A percentile compares a stretch with the other conserved stretches of the same genome.
Conservation (phyloP, 805 yeast species). For the Suhomyces canberraensis region DNA sequence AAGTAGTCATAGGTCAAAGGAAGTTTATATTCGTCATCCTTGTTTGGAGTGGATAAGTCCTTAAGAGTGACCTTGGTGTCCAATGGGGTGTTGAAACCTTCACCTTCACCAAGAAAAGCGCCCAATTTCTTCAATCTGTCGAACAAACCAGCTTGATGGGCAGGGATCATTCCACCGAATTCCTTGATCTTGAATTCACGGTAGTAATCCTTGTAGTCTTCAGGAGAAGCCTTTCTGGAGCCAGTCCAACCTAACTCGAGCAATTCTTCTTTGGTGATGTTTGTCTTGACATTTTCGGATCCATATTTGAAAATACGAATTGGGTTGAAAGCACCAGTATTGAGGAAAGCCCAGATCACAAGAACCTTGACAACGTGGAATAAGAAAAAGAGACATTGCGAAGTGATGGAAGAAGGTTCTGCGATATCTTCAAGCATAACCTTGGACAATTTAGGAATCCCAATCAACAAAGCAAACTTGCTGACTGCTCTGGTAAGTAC, state of each 20-base stretch:
- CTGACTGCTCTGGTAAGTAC: slow-evolving; percentile 17
- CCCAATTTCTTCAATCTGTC: slow-evolving; percentile 58
- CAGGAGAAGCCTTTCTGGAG: slow-evolving; percentile 65
- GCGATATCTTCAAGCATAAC: slow-evolving; percentile 48
- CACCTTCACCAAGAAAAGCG: slow-evolving; percentile 64
- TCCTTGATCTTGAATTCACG: slow-evolving; percentile 60
- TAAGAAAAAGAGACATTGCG: slow-evolving; percentile 65
- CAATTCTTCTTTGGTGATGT: slow-evolving; percentile 53
- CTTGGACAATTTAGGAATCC: slow-evolving; percentile 41
- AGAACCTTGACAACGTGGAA: slow-evolving; percentile 66
- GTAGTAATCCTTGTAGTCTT: slow-evolving; percentile 67
- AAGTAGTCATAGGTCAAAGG: slow-evolving; percentile 55
- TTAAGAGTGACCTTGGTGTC: slow-evolving; percentile 36
- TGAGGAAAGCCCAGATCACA: slow-evolving; percentile 54
- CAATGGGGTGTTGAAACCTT: slow-evolving; percentile 72
- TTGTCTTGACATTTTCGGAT: slow-evolving; percentile 24
- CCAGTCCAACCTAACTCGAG: slow-evolving; percentile 92
- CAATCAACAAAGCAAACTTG: slow-evolving; percentile 28
- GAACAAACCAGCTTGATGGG: slow-evolving; percentile 71
- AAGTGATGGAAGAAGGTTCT: slow-evolving; percentile 36
- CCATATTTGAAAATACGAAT: slow-evolving; percentile 31
- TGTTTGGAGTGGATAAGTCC: slow-evolving; percentile 23
- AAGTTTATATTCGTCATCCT: slow-evolving; percentile 39
- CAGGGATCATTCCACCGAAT: slow-evolving; percentile 73
- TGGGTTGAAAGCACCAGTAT: slow-evolving; percentile 80